These are phyloP conservation scores for Pyricularia pennisetigena DNA, from an alignment of 2,329 filamentous ascomycete species.

Conservation along the genomic window DNA sequence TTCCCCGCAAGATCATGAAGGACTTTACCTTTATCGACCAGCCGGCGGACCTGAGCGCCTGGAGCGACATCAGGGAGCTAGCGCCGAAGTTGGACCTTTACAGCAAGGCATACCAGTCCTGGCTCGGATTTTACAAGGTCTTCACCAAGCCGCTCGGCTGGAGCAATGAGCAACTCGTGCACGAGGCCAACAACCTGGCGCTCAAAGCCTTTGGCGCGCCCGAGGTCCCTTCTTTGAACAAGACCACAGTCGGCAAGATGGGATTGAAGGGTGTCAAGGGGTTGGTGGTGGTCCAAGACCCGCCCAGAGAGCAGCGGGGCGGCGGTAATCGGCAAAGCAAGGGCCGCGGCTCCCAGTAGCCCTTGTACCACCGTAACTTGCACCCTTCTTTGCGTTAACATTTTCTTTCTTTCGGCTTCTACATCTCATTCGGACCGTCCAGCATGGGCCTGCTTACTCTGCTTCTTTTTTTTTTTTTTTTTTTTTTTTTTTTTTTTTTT, in stretches of 20 bases:
- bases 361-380: background rate
- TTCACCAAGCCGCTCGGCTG: conserved; percentile 33
- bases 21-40: conserved; percentile 42
- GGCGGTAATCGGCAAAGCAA: background rate
- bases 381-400: background rate
- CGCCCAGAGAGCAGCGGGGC: conserved; percentile 16
- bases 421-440: background rate
- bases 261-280: conserved; percentile 42
- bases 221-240: conserved; percentile 35
- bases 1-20: conserved; percentile 38
- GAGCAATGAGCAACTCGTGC: conserved; percentile 34
- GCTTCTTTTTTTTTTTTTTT: background rate
- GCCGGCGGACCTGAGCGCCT: conserved; percentile 32
- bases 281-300: conserved; percentile 33
- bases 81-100: conserved; percentile 17
- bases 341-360: background rate
- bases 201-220: conserved; percentile 33
- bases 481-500: background rate
- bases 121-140: conserved; percentile 46
- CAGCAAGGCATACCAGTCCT: conserved; percentile 43
- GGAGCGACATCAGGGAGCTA: conserved; percentile 26
- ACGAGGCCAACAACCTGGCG: conserved; percentile 40
- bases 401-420: background rate
- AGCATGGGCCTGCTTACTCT: background rate
- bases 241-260: conserved; percentile 45